Evolutionary conservation across 768 basidiomycete genomes (phyloP).

Genomic region (Glaciozyma antarctica): DNA sequence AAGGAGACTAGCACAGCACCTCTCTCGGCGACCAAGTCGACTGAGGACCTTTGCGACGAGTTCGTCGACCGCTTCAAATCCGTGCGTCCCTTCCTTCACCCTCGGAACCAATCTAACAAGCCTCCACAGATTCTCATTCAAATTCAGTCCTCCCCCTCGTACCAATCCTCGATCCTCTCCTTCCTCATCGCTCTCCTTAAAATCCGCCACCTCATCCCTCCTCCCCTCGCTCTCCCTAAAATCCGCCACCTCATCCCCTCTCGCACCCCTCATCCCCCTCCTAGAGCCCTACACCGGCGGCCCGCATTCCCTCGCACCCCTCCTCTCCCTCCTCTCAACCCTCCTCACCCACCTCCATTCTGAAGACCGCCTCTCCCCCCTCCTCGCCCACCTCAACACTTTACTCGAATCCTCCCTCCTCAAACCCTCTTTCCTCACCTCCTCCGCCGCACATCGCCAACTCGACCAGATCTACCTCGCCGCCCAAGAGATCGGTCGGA

Average conservation of each 20-base stretch:
- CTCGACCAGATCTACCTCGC: not conserved
- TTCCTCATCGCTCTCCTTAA: constrained; percentile 9
- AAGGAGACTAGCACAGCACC: not conserved
- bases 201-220: not conserved
- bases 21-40: not conserved
- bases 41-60: constrained; percentile 9
- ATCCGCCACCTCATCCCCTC: constrained; percentile 31
- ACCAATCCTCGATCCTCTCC: constrained; percentile 6
- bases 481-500: not conserved
- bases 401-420: constrained; percentile 5
- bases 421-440: not conserved
- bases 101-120: too few species aligned
- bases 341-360: constrained; percentile 5
- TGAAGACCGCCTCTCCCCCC: not conserved
- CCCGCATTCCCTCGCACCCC: not conserved
- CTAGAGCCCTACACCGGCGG: constrained; percentile 26
- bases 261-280: constrained; percentile 56
- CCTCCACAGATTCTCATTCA: constrained; percentile 5
- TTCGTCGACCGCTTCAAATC: constrained; percentile 22
- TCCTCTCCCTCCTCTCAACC: not conserved
- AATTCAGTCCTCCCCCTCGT: constrained; percentile 2
- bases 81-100: not conserved
- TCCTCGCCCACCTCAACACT: constrained; percentile 1
- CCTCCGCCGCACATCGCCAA: not conserved
- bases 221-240: constrained; percentile 45